Evolutionary conservation across 2,329 filamentous ascomycete genomes (phyloP), one percentile per base, ranked within the genome.

Genomic region (Cercospora berteroae): DNA sequence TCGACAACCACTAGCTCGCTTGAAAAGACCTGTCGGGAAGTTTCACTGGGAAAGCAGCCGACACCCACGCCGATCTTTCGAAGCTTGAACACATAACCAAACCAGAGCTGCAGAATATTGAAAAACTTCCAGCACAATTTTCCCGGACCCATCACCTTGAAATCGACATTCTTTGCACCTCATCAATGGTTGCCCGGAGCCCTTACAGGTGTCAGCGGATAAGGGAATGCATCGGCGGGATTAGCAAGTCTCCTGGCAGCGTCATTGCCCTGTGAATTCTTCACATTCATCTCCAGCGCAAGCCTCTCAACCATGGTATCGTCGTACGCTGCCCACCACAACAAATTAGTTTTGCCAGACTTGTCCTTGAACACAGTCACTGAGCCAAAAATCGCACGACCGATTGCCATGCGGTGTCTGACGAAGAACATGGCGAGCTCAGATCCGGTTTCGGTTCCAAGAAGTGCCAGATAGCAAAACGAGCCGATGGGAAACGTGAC

Each of bases 401-500:
- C 48, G 3, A 39, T 25, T 10, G 29, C 25, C n/a, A 7, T 55
- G 0, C 50, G 44, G 10, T 63, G 9, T 56, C 60, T 52, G 16
- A 63, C 16, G 31, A 29, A 27, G 5, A 63, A 42, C 44, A 33
- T 55, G 25, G 44, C 60, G 5, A 63, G 9, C 27, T 56, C 44
- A 1, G 60, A 6, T 9, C 23, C 13, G 5, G 50, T 36, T 5
- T 31, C 44, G 23, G 44, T 56, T 18, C 60, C 60, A 27, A 63
- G 60, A 20, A 63, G 29, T 12, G 25, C 29, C 5, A 5, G 4
- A 25, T 55, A 56, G 44, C 60, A 63, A 1, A 31, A 25, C 8
- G 44, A 33, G 9, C 60, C 60, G 1, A 25, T 48, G 20, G 60
- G 60, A 39, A 63, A 63, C n/a, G 60, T 63, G 12, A 63, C 27